Evolutionary conservation across 2,329 filamentous ascomycete genomes (phyloP).

Genomic region (Xylariomycetidae sp.): DNA sequence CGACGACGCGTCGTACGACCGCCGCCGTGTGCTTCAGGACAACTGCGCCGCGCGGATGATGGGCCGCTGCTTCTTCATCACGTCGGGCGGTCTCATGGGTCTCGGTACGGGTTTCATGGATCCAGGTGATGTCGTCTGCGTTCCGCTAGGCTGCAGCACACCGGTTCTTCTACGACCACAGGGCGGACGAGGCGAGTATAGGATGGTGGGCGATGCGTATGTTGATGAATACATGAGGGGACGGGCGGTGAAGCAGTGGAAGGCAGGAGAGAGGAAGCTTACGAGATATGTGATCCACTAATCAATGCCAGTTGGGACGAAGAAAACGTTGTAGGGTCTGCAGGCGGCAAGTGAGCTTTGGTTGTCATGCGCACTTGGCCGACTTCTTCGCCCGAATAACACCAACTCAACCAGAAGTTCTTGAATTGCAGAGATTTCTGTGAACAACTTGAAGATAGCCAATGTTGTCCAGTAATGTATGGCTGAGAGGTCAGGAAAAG

Average conservation of each 20-base stretch:
- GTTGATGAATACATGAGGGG: conserved; percentile 31
- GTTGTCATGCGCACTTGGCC: too few relatives aligned
- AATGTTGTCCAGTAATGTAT: too few relatives aligned
- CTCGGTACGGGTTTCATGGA: conserved; percentile 29
- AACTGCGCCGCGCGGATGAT: conserved; percentile 16
- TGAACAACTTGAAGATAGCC: too few relatives aligned
- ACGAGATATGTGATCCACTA: too few relatives aligned
- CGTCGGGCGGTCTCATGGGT: conserved; percentile 19
- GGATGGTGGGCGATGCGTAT: conserved; percentile 30
- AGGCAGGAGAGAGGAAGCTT: neutral
- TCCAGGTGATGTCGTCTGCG: conserved; percentile 24
- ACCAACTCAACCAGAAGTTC: too few relatives aligned
- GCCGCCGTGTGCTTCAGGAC: conserved; percentile 12
- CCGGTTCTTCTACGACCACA: too few relatives aligned
- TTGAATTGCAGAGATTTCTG: too few relatives aligned
- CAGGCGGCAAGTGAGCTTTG: too few relatives aligned
- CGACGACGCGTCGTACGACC: neutral
- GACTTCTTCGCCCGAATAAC: too few relatives aligned
- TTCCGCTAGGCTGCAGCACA: conserved; percentile 33
- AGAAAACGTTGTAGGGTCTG: too few relatives aligned
- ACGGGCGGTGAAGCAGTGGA: conserved; percentile 17
- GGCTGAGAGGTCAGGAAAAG: too few relatives aligned
- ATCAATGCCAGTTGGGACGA: too few relatives aligned
- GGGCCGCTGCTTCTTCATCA: conserved; percentile 20
- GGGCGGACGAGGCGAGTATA: conserved; percentile 25